Evolutionary conservation across 371 early-diverging fungal species (phyloP).

Genomic region (Rhizopus delemar): DNA sequence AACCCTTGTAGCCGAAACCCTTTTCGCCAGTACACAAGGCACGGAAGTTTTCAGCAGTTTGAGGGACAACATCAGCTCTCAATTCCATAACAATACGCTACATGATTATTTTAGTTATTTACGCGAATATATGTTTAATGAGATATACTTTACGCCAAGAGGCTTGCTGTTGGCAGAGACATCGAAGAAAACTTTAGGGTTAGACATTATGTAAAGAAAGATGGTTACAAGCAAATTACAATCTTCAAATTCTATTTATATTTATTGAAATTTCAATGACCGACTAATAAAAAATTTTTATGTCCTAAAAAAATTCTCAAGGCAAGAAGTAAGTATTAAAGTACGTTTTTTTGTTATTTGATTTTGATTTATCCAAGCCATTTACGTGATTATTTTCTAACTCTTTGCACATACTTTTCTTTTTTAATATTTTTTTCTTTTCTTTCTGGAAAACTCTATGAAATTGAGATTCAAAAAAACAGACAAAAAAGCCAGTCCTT

Average conservation of each 20-base stretch:
- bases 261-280: background rate
- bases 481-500: background rate
- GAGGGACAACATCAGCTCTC: slow-evolving; percentile 87
- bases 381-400: background rate
- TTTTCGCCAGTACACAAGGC: slow-evolving; percentile 77
- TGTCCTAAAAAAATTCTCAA: background rate
- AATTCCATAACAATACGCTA: slow-evolving; percentile 66
- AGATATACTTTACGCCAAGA: slow-evolving; percentile 43
- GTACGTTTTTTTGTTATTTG: background rate
- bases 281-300: background rate
- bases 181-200: slow-evolving; percentile 60
- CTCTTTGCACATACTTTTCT: background rate
- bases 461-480: background rate
- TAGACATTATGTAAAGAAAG: slow-evolving; percentile 20
- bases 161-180: slow-evolving; percentile 53
- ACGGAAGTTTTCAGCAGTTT: slow-evolving; percentile 98
- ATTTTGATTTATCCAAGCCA: background rate
- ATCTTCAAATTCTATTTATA: background rate
- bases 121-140: background rate
- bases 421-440: background rate
- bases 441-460: background rate
- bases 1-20: slow-evolving; percentile 85
- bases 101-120: slow-evolving; percentile 34
- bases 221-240: background rate
- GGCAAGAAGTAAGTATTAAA: background rate